Conservation (phyloP, 306 rosid genomes). For the Neltuma alba region DNA sequence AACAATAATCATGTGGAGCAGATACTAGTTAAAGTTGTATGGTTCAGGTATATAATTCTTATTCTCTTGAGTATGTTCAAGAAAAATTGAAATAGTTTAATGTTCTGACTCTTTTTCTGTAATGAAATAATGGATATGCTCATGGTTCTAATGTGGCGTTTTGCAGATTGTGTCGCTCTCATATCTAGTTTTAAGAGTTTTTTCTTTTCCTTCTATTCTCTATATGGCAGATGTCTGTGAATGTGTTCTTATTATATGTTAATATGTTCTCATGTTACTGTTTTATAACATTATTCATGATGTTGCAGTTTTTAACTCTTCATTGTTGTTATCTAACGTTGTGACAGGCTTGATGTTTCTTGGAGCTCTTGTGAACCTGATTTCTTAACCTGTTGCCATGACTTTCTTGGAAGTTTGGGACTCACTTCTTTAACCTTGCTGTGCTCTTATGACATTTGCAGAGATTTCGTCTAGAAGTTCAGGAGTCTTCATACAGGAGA, state of each 20-base stretch:
- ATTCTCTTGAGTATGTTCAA: constrained; percentile 13
- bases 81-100: neutral
- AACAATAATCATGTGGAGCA: constrained; percentile 36
- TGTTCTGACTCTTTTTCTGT: neutral
- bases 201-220: neutral
- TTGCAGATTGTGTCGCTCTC: neutral
- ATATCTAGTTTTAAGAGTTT: constrained; percentile 16
- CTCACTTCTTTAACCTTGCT: constrained; percentile 99
- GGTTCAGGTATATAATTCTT: constrained; percentile 40
- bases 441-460: constrained; percentile 98
- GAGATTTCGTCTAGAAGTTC: constrained; percentile 70
- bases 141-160: neutral
- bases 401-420: constrained; percentile 99
- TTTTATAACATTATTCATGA: neutral
- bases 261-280: neutral
- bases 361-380: constrained; percentile 99
- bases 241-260: neutral
- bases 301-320: constrained; percentile 56
- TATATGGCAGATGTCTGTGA: neutral
- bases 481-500: constrained; percentile 49
- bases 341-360: constrained; percentile 98
- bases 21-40: constrained; percentile 36
- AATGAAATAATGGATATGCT: neutral
- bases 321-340: constrained; percentile 70
- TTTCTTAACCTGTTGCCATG: constrained; percentile 99